Conservation (phyloP, 1,139 yeast species). For the Geotrichum reessii region DNA sequence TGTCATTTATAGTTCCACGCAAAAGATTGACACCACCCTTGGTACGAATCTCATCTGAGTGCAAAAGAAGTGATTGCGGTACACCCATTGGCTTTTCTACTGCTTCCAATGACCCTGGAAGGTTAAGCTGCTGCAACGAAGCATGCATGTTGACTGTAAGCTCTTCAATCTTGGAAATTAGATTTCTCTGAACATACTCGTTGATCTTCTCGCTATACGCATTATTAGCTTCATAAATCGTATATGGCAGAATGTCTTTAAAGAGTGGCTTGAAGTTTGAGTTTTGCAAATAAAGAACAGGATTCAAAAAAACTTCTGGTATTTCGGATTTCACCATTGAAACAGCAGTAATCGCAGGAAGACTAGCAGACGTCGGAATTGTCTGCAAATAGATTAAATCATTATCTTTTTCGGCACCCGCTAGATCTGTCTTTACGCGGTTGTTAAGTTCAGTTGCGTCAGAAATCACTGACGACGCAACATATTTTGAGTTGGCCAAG, state of each 20-base stretch:
- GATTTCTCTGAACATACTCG: conserved; percentile 46
- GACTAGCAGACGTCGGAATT: conserved; percentile 47
- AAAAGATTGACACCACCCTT: conserved; percentile 50
- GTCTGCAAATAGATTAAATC: conserved; percentile 67
- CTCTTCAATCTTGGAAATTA: conserved; percentile 49
- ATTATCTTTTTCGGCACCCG: conserved; percentile 67
- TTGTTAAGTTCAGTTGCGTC: conserved; percentile 47
- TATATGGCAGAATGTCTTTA: conserved; percentile 56
- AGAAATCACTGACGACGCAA: conserved; percentile 39
- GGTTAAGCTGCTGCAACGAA: conserved; percentile 28
- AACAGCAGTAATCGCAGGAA: conserved; percentile 43
- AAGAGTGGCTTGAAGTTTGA: conserved; percentile 39
- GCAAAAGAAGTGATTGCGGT: conserved; percentile 53
- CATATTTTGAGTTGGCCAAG: conserved; percentile 37
- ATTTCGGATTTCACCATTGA: conserved; percentile 51
- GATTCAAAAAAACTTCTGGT: conserved; percentile 36
- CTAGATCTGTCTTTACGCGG: conserved; percentile 45
- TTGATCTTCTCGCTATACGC: conserved; percentile 66
- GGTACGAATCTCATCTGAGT: conserved; percentile 50
- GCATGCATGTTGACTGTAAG: conserved; percentile 46
- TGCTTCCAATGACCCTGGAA: conserved; percentile 63
- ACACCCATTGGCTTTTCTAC: conserved; percentile 57
- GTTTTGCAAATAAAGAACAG: conserved; percentile 21
- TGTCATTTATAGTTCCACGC: conserved; percentile 43
- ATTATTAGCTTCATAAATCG: conserved; percentile 59